These are phyloP conservation scores for Solanum hybrid DNA, from an alignment of 305 asterid genomes.

Conservation along the genomic window DNA sequence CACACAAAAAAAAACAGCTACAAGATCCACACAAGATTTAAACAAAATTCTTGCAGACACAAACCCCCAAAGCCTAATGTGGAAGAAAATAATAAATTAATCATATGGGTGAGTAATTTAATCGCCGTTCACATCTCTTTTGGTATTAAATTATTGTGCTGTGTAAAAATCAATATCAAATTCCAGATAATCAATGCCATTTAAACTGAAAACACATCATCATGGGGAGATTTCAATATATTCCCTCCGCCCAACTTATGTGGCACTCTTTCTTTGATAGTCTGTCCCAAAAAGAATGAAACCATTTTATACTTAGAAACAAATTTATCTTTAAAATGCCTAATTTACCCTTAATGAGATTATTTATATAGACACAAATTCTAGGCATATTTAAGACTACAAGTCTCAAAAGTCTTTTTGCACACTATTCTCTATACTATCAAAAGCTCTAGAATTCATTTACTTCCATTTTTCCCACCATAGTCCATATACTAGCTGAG, in stretches of 20 bases:
- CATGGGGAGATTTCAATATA: not conserved
- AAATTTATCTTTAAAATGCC: not conserved
- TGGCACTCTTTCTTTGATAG: not conserved
- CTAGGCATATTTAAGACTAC: not conserved
- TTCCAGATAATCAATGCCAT: not conserved
- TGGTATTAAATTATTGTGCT: not conserved
- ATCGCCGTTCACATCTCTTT: not conserved
- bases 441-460: not conserved
- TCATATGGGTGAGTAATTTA: not conserved
- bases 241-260: not conserved
- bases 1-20: not conserved
- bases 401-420: not conserved
- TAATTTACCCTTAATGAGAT: not conserved
- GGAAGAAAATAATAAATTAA: not conserved
- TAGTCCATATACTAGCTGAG: not conserved
- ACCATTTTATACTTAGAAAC: not conserved
- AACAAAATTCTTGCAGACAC: not conserved
- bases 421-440: not conserved
- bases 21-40: not conserved
- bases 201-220: not conserved
- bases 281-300: not conserved
- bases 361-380: not conserved
- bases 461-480: not conserved
- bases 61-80: not conserved
- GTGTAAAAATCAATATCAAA: not conserved